Evolutionary conservation across 768 basidiomycete genomes (phyloP).

Genomic region (Jaapia argillacea): DNA sequence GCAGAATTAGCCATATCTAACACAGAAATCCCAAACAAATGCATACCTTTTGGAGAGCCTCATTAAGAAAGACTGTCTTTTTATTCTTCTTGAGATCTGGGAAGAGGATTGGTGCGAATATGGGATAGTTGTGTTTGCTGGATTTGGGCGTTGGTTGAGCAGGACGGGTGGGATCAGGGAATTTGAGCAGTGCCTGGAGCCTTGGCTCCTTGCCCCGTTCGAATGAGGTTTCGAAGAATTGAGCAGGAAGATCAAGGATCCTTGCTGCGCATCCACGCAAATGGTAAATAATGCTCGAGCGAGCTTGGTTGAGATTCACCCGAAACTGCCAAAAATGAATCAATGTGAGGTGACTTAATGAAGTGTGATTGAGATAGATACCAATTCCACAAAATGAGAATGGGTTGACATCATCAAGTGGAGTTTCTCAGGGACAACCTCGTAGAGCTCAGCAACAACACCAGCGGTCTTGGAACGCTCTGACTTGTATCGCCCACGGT

Average conservation of each 20-base stretch:
- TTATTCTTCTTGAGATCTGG: neutral
- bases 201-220: neutral
- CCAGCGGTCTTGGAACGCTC: neutral
- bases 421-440: neutral
- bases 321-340: neutral
- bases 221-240: neutral
- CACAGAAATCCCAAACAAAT: neutral
- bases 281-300: neutral
- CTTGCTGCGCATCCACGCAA: neutral
- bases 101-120: neutral
- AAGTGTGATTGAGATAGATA: neutral
- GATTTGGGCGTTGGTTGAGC: neutral
- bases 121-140: neutral
- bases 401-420: neutral
- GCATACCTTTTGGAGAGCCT: neutral
- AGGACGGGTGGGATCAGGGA: neutral
- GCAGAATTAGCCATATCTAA: neutral
- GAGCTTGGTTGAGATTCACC: neutral
- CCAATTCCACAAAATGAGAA: neutral
- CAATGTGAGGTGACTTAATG: neutral
- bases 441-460: neutral
- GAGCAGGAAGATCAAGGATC: neutral
- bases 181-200: neutral
- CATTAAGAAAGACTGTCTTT: neutral
- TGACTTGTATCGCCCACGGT: neutral